Percentiles rank a stretch among this genome's conserved stretches.
These are phyloP conservation scores for Pythium inflatum DNA, from an alignment of 352 stramenopile species.

Conservation along the genomic window DNA sequence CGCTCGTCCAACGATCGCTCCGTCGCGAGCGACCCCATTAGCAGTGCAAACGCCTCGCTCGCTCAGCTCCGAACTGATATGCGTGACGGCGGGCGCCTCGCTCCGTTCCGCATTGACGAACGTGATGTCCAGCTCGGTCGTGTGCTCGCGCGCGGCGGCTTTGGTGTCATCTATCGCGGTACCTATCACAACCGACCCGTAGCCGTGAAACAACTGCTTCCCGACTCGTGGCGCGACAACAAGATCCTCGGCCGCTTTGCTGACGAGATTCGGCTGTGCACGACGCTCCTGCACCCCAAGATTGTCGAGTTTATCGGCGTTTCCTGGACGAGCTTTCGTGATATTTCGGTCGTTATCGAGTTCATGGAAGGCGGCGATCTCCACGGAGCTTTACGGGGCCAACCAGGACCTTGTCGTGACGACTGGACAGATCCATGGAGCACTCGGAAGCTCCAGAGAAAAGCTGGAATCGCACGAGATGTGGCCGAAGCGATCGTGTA, in stretches of 20 bases:
- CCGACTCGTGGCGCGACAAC: not conserved
- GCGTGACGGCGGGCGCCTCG: not conserved
- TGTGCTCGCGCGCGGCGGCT: not conserved
- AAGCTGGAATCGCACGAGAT: not conserved
- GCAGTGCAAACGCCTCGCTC: no score
- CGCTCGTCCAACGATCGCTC: no score
- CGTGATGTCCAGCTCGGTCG: not conserved
- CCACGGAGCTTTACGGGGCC: not conserved
- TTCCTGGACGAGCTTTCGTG: not conserved
- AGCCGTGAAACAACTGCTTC: not conserved
- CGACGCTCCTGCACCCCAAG: not conserved
- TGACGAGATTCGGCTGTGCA: not conserved
- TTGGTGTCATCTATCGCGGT: not conserved
- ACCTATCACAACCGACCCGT: not conserved
- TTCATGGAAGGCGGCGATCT: not conserved
- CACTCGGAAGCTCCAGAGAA: not conserved
- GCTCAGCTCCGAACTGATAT: no score
- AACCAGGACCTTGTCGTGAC: not conserved
- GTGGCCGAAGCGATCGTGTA: not conserved
- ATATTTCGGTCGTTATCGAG: not conserved
- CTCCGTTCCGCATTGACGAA: not conserved
- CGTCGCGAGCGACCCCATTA: no score
- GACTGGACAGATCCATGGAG: not conserved
- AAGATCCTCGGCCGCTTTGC: not conserved
- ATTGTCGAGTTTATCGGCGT: not conserved